Conservation (phyloP, 2,329 filamentous ascomycete species). For the Colletotrichum sp. region DNA sequence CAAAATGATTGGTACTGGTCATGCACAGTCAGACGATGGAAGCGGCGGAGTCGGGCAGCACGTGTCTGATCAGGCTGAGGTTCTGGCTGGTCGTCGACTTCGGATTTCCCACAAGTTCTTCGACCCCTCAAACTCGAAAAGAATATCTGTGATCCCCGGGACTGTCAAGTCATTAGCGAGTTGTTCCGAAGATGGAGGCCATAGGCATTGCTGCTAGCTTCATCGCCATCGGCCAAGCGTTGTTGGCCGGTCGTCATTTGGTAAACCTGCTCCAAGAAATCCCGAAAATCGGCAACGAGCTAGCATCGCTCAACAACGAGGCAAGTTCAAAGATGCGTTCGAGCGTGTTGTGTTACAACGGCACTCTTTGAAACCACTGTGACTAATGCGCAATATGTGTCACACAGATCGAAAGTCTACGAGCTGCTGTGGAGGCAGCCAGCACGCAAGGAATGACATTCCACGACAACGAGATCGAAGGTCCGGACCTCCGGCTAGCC, state of each 20-base stretch:
- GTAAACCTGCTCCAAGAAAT: conserved; percentile 1
- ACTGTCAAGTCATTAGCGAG: rapidly evolving
- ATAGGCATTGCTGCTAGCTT: conserved; percentile 14
- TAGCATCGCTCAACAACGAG: background rate
- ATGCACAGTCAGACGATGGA: background rate
- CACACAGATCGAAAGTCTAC: background rate
- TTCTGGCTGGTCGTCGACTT: too few relatives aligned
- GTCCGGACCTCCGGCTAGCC: background rate
- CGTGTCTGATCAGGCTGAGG: background rate
- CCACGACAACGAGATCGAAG: background rate
- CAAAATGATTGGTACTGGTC: background rate
- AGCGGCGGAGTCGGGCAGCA: background rate
- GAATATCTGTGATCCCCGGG: background rate
- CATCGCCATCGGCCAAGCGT: conserved; percentile 15
- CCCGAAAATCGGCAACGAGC: background rate
- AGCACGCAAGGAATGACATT: background rate
- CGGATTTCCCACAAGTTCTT: too few relatives aligned
- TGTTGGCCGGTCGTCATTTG: too few relatives aligned
- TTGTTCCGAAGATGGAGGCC: background rate
- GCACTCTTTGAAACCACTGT: background rate
- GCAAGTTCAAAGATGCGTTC: background rate
- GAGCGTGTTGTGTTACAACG: rapidly evolving
- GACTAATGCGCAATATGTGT: background rate
- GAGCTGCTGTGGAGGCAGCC: background rate
- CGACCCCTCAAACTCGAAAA: background rate